Conservation (phyloP, 345 rosid species). For the Populus deltoides region DNA sequence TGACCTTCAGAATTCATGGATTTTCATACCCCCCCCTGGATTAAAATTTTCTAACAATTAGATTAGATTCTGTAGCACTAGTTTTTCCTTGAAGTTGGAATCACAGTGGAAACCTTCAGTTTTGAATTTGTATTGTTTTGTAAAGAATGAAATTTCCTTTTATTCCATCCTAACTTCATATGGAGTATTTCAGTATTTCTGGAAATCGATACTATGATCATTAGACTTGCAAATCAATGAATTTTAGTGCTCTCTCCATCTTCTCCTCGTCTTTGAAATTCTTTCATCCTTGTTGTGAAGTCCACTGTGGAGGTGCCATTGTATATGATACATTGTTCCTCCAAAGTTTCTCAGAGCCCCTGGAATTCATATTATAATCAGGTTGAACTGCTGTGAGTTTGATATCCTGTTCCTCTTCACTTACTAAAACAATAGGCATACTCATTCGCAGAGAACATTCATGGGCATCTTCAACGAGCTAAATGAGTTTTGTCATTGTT, state of each 20-base stretch:
- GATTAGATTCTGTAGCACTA: background rate
- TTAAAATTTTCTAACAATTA: background rate
- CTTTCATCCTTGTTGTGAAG: background rate
- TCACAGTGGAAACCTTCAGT: background rate
- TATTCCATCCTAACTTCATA: background rate
- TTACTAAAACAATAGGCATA: background rate
- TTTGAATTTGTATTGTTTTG: background rate
- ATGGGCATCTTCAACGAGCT: background rate
- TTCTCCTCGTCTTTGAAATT: background rate
- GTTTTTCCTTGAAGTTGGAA: background rate
- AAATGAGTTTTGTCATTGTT: background rate
- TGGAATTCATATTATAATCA: background rate
- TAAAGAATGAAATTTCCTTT: background rate
- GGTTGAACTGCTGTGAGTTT: background rate
- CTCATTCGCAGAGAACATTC: too few species aligned
- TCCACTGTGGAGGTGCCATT: background rate
- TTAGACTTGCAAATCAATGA: background rate
- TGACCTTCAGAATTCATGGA: background rate
- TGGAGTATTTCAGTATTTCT: background rate
- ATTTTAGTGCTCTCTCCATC: background rate
- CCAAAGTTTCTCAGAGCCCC: background rate
- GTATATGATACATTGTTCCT: background rate
- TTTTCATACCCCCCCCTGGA: background rate
- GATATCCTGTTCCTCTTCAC: background rate
- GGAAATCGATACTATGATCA: background rate